These are phyloP conservation scores for Pyricularia grisea DNA, from an alignment of 2,329 filamentous ascomycete species.

Conservation along the genomic window DNA sequence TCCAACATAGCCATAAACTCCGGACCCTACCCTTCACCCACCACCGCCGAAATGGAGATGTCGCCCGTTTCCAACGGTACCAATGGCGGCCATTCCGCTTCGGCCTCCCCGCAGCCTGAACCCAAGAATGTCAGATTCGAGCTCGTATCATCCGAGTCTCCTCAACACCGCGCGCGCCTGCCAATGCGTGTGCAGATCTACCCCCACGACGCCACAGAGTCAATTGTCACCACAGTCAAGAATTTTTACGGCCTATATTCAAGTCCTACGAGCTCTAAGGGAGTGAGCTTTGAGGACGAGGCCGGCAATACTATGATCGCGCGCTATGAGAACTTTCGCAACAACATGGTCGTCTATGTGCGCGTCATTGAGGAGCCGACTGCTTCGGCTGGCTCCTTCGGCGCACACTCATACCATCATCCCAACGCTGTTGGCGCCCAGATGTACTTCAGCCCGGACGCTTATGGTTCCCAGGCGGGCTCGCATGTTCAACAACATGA, in stretches of 20 bases:
- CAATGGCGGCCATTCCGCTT: constrained; percentile 24
- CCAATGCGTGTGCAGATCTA: constrained; percentile 88
- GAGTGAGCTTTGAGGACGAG: constrained; percentile 92
- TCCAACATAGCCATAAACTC: neutral
- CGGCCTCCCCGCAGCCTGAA: constrained; percentile 31
- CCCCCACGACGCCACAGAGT: constrained; percentile 92
- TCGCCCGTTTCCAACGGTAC: constrained; percentile 7
- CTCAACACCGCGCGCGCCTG: constrained; percentile 62
- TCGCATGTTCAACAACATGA: constrained; percentile 34
- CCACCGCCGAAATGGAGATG: constrained; percentile 3
- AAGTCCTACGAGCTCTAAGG: constrained; percentile 56
- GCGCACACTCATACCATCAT: constrained; percentile 43
- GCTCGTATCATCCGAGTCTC: constrained; percentile 58
- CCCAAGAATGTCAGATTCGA: constrained; percentile 75
- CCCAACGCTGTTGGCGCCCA: constrained; percentile 41
- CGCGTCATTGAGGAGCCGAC: constrained; percentile 62
- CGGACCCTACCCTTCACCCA: neutral
- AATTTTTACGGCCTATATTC: constrained; percentile 98
- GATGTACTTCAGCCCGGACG: constrained; percentile 47
- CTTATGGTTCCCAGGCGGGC: constrained; percentile 33
- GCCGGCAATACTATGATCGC: constrained; percentile 86
- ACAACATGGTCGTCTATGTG: constrained; percentile 91
- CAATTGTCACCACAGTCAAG: constrained; percentile 96
- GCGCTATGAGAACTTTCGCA: constrained; percentile 87
- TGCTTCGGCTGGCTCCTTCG: constrained; percentile 33